Evolutionary conservation across 2,329 filamentous ascomycete species (phyloP), one percentile per base, ranked within the genome.

Genomic region (Trichoderma asperellum): DNA sequence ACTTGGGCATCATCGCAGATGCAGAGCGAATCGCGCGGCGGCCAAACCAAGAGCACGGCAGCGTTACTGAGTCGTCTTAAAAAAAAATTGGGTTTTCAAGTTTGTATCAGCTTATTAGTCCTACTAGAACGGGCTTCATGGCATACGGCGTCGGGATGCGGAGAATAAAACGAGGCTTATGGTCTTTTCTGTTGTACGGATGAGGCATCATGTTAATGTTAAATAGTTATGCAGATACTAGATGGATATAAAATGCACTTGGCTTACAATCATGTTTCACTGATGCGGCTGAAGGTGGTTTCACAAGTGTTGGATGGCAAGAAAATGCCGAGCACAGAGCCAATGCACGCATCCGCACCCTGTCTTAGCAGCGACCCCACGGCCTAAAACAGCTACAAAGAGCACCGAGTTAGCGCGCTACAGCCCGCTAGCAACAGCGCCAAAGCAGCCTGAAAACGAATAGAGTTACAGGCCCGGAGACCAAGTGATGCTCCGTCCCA

Each of bases 131-230:
- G n/a, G 55, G 35, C 55, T 65, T 47, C 43, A 65, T 53, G 47
- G 61, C 68, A 69, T 60, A 59, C 55, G 68, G 67, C 67, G 67
- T 69, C 57, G 60, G 61, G 68, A 47, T 69, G 59, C 43, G 24
- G 27, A 60, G 43, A 58, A 59, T 35, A 66, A 65, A 66, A 66
- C 18, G 43, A 47, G 47, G 55, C 21, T 24, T 49, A 52, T 57
- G 29, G 34, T 59, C 34, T 29, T 34, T 69, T 43, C 60, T 64
- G 14, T 24, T 34, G 6, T 10, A 32, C 29, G 18, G 32, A 27
- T 18, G 60, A 52, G 35, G 49, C 16, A 29, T 52, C 43, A 21
- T n/a, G 27, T 34, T n/a, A 34, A 32, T 43, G 37, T 43, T n/a
- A 43, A 43, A 43, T 43, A 43, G 37, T 43, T 47, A 35, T 24